Evolutionary conservation across 73 alveolate genomes (phyloP), one percentile per base, ranked within the genome.

Genomic region (Paramecium sonneborni): DNA sequence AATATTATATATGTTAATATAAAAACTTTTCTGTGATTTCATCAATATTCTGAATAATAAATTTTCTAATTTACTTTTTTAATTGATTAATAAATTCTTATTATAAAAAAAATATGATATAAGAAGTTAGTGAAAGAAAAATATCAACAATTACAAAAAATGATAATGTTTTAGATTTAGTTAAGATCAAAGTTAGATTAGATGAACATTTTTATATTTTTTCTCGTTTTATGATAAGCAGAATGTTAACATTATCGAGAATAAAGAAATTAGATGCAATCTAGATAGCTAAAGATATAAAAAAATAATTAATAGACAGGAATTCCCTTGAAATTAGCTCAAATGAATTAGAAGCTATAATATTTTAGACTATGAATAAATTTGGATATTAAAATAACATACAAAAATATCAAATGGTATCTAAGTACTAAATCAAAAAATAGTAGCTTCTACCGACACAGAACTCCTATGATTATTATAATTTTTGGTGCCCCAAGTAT

Each of bases 121-220:
- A 6, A 52, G 68, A 52, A 21, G 34, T 18, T 11, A 52, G 39
- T 62, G 84, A 62, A 62, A 62, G 84, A 32, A 62, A 62, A 62
- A 62, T 62, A 62, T 30, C 23, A 30, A 32, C 84, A 6, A 62
- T 62, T 9, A 62, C 84, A 14, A 62, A 62, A 28, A 72, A 72
- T 72, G 86, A 72, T 37, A 88, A 88, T 70, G 79, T 69, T 39
- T 43, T 69, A 52, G 98, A 95, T 91, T 84, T 93, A 55, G 95
- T 95, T 46, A 95, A 95, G 92, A 94, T 95, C 18, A 95, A 93
- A 86, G 97, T 95, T 5, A 46, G 72, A 28, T 56, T 95, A 55
- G 93, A 95, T 86, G 98, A 95, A 52, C 97, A 95, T 76, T 95
- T 92, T 87, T 95, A 90, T 57, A 92, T 95, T 1, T 95, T 95